These are phyloP conservation scores for Penicillium pancosmium DNA, from an alignment of 495 filamentous ascomycete species.

Conservation along the genomic window DNA sequence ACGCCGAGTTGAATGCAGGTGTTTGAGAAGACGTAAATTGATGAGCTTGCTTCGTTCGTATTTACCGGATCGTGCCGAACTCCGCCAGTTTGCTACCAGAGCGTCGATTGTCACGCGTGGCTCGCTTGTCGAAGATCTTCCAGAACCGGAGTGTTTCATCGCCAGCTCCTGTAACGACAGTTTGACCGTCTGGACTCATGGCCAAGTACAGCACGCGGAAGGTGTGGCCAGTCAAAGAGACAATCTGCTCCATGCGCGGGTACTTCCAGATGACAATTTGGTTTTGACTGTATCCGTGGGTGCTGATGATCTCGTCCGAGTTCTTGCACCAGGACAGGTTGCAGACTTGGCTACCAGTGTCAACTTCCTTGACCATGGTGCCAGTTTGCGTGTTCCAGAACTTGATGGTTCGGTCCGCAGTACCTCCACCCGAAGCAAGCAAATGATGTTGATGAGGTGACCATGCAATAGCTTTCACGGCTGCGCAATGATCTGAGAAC, in stretches of 20 bases:
- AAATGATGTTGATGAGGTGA: slow-evolving; percentile 92
- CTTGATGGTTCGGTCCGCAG: slow-evolving; percentile 91
- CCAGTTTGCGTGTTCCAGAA: slow-evolving; percentile 94
- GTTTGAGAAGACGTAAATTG: slow-evolving; percentile 18
- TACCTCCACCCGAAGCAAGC: slow-evolving; percentile 94
- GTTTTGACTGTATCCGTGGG: slow-evolving; percentile 97
- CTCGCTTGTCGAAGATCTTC: slow-evolving; percentile 83
- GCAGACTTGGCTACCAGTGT: slow-evolving; percentile 96
- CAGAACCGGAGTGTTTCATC: slow-evolving; percentile 97
- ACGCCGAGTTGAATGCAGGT: slow-evolving; percentile 47
- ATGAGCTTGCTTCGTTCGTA: slow-evolving; percentile 10
- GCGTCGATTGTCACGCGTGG: slow-evolving; percentile 52
- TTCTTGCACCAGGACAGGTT: slow-evolving; percentile 96
- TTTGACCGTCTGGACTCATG: slow-evolving; percentile 94
- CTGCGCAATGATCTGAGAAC: slow-evolving; percentile 89
- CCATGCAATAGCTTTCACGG: slow-evolving; percentile 99
- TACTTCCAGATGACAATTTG: slow-evolving; percentile 99
- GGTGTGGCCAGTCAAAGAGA: slow-evolving; percentile 91
- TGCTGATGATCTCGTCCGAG: slow-evolving; percentile 94
- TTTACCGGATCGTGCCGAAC: slow-evolving; percentile 72
- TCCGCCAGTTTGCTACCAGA: slow-evolving; percentile 62
- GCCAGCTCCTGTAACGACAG: slow-evolving; percentile 92
- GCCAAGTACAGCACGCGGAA: slow-evolving; percentile 94
- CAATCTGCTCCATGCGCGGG: slow-evolving; percentile 94
- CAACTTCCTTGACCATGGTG: slow-evolving; percentile 76